Evolutionary conservation across 805 yeast species (phyloP), one percentile per base, ranked within the genome.

Genomic region (Dipodascus albidus): DNA sequence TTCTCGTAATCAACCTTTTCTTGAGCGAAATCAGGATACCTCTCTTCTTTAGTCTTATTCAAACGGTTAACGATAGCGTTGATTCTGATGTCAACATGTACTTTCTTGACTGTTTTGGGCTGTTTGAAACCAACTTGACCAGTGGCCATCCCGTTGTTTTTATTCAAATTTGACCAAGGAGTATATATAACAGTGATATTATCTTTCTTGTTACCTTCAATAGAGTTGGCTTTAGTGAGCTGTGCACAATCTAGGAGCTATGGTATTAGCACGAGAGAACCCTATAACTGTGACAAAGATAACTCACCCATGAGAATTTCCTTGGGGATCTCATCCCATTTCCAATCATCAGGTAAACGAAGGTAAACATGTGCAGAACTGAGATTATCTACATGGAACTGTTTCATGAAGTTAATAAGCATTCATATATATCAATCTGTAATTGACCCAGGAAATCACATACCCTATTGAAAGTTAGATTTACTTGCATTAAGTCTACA

Each of bases 291-390:
- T 21, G n/a, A n/a, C n/a, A n/a, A n/a, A n/a, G n/a, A n/a, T n/a
- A n/a, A 58, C 64, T 70, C 58, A 56, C 73, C 75, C n/a, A 64
- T 67, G 9, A 85, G 62, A 0, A 83, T 69, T 2, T 67, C 74
- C 15, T 71, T 70, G 1, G 84, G 84, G 17, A 85, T 76, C 23
- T 69, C 69, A 2, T 73, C 77, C 60, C 61, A 60, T 21, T 62
- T 51, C 49, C 71, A 70, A 52, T 77, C 81, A 21, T 74, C 77
- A 1, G 74, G 69, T 20, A 82, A 66, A 53, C 87, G 76, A 23
- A 85, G 68, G 60, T 87, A 87, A 8, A 87, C 75, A 64, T 87
- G 95, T 0, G 90, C 93, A 48, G 88, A 81, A 2, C 88, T 82
- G 50, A 80, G 71, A 58, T 82, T 83, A 59, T 84, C 90, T 4